Conservation (phyloP, 2,329 filamentous ascomycete genomes). For the Colletotrichum horii region DNA sequence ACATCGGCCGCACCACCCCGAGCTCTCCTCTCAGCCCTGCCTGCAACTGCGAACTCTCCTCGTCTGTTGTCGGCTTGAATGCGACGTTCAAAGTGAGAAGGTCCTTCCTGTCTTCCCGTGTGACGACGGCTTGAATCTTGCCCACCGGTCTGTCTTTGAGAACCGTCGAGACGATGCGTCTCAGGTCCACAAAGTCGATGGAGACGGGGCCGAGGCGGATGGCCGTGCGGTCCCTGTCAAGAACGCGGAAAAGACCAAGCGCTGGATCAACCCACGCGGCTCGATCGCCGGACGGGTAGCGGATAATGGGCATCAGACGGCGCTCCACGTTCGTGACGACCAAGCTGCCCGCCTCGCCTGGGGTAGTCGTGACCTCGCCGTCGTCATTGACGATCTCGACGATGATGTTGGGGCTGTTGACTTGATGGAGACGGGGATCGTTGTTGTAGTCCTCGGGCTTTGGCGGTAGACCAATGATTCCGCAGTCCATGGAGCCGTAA, state of each 20-base stretch:
- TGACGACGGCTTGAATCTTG: slow-evolving; percentile 6
- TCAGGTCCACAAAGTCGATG: slow-evolving; percentile 10
- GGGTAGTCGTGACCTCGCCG: not conserved
- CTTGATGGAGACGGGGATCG: slow-evolving; percentile 6
- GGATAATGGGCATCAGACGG: slow-evolving; percentile 13
- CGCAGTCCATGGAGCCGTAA: slow-evolving; percentile 18
- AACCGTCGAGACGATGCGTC: slow-evolving; percentile 1
- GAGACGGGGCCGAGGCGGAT: slow-evolving; percentile 16
- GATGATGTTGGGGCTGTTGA: slow-evolving; percentile 11
- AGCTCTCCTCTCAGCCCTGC: not conserved
- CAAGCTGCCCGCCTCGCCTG: slow-evolving; percentile 1
- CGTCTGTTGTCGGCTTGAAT: not conserved
- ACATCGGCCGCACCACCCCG: slow-evolving; percentile 8
- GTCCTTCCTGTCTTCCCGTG: slow-evolving; percentile 4
- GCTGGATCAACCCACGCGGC: slow-evolving; percentile 11
- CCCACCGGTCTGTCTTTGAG: not conserved
- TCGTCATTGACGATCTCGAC: slow-evolving; percentile 12
- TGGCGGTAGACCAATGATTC: slow-evolving; percentile 11
- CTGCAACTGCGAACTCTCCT: not conserved
- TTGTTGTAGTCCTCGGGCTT: not conserved
- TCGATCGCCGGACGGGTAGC: slow-evolving; percentile 14
- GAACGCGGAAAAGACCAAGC: slow-evolving; percentile 11
- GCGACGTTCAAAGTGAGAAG: slow-evolving; percentile 5
- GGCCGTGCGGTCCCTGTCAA: slow-evolving; percentile 15
- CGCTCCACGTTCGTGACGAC: slow-evolving; percentile 14